Evolutionary conservation across 73 alveolate genomes (phyloP).

Genomic region (Paramecium sonneborni): DNA sequence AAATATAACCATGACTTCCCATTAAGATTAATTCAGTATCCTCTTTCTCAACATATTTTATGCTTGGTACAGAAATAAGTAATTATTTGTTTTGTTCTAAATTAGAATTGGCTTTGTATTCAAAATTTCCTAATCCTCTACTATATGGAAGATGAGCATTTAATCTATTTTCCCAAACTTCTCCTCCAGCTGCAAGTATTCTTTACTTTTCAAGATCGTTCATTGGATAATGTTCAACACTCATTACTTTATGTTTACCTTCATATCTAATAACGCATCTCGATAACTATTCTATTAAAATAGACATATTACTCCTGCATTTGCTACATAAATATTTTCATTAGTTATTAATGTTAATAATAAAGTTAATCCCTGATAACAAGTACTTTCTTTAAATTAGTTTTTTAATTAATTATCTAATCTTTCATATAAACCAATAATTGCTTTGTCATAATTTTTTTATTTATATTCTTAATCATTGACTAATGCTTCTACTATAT

Average conservation of each 20-base stretch:
- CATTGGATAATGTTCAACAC: constrained; percentile 39
- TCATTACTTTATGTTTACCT: constrained; percentile 32
- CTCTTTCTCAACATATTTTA: constrained; percentile 8
- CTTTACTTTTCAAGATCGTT: constrained; percentile 12
- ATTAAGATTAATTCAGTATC: background rate
- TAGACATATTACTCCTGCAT: background rate
- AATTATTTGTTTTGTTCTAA: background rate
- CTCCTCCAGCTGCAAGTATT: constrained; percentile 43
- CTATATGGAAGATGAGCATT: constrained; percentile 50
- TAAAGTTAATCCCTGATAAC: background rate
- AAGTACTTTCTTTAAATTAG: background rate
- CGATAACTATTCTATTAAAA: background rate
- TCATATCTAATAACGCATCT: background rate
- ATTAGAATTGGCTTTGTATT: constrained; percentile 2
- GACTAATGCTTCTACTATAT: background rate
- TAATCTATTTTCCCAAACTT: constrained; percentile 55
- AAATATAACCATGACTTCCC: constrained; percentile 37
- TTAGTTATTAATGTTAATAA: background rate
- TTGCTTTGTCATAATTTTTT: background rate
- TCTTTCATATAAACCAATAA: background rate
- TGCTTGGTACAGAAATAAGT: background rate
- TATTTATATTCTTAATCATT: background rate
- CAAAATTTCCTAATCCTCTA: constrained; percentile 39
- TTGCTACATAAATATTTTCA: constrained; percentile 21
- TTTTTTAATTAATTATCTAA: background rate